Conservation (phyloP, 2,329 filamentous ascomycete genomes). For the Rhytidhysteron rufulum region DNA sequence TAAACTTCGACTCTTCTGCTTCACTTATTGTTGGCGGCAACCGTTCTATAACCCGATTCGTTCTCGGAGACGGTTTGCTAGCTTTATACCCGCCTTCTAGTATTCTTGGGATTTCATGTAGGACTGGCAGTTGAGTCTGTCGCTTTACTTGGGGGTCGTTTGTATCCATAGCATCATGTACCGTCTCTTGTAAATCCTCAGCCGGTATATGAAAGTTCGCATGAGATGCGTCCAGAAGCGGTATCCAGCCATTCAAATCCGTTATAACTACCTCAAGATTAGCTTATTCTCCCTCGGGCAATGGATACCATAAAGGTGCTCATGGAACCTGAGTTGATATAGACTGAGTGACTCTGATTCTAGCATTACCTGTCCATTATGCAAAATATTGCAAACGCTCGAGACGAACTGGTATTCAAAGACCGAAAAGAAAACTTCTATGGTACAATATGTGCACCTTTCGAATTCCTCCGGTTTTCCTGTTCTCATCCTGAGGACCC, state of each 20-base stretch:
- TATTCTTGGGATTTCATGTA: neutral
- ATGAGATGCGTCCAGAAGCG: too few species aligned
- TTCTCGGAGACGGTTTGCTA: neutral
- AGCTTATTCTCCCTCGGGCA: neutral
- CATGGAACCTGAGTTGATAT: neutral
- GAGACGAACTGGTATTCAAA: neutral
- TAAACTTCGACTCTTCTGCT: too few species aligned
- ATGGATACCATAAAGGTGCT: neutral
- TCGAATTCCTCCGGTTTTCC: neutral
- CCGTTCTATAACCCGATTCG: neutral
- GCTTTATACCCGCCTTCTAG: neutral
- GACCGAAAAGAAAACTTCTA: neutral
- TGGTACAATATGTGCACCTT: neutral
- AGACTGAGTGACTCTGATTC: neutral
- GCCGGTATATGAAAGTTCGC: too few species aligned
- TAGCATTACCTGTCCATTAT: neutral
- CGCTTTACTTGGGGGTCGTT: neutral
- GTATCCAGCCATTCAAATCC: too few species aligned
- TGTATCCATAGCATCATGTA: neutral
- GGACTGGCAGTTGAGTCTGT: neutral
- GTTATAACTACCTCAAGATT: neutral
- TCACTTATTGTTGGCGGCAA: neutral
- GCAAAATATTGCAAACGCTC: slow-evolving; percentile 1
- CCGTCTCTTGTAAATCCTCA: too few species aligned
- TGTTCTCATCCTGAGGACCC: neutral